Conservation (phyloP, 345 rosid species). For the Eutrema heterophyllum region DNA sequence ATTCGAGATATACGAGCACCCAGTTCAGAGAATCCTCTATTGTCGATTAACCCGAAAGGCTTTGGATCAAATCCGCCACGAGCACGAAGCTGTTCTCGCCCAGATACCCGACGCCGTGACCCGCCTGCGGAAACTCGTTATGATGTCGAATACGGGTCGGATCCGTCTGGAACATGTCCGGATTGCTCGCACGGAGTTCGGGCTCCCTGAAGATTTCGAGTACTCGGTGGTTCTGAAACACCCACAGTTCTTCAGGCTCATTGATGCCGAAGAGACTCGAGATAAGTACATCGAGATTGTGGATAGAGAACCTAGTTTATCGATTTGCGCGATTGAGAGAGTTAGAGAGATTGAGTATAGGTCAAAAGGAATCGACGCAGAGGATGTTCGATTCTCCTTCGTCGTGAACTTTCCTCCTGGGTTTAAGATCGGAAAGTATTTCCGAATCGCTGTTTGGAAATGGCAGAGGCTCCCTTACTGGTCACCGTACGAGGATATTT, state of each 20-base stretch:
- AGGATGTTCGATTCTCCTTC: conserved; percentile 79
- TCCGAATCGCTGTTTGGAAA: conserved; percentile 88
- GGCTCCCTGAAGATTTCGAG: conserved; percentile 92
- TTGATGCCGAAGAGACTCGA: conserved; percentile 69
- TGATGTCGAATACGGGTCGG: conserved; percentile 78
- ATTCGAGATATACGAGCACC: conserved; percentile 87
- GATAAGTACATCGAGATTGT: conserved; percentile 82
- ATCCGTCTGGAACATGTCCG: conserved; percentile 77
- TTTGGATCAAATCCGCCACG: conserved; percentile 58
- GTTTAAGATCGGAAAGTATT: conserved; percentile 88
- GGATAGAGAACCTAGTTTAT: conserved; percentile 47
- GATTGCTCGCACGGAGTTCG: conserved; percentile 73
- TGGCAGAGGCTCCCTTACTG: conserved; percentile 95
- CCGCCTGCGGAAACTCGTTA: conserved; percentile 65
- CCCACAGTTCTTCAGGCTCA: conserved; percentile 58
- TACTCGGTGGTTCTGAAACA: conserved; percentile 67
- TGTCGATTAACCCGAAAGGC: conserved; percentile 70
- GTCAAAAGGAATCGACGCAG: conserved; percentile 72
- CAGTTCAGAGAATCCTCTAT: conserved; percentile 74
- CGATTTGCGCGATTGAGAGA: conserved; percentile 67
- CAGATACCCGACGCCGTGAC: conserved; percentile 65
- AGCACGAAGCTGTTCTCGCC: conserved; percentile 50
- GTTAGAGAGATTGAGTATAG: conserved; percentile 87
- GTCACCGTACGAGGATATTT: conserved; percentile 90
- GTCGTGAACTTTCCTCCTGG: conserved; percentile 85